Evolutionary conservation across 2,329 filamentous ascomycete genomes (phyloP), one percentile per base, ranked within the genome.

Genomic region (Endocalyx cinctus): DNA sequence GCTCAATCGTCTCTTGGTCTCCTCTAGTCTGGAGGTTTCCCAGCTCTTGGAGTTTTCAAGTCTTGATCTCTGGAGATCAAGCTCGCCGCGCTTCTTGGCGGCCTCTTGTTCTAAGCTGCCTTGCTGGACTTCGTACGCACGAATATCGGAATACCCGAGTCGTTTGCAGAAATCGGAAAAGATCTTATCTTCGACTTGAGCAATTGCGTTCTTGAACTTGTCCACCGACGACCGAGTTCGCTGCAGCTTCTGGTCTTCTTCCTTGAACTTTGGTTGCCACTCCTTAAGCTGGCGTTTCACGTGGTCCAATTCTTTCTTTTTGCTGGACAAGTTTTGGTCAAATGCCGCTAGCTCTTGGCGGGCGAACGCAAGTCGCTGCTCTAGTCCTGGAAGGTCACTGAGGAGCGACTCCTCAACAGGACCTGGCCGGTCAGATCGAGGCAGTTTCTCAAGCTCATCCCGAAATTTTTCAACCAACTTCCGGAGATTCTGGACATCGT

Each of bases 121-220:
- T 62, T 97, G 92, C 47, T 94, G 89, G 17, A 84, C 84, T 57
- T 97, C 88, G 52, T 97, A 98, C 37, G 87, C 85, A 38, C 90
- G 85, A 44, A 98, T 94, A 51, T 94, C 83, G 37, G 77, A 72
- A 57, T 95, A 97, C 1, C 89, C 87, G 14, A 96, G 77, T 35
- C 85, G 79, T 48, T 79, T 76, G 64, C 92, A 98, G 64, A 98
- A 98, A 25, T 72, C 71, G 15, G 72, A 72, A 59, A 96, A 98
- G 18, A 98, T 74, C 48, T 88, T 76, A 55, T 98, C 92, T 55
- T 96, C 88, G 13, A 95, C 85, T 34, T 78, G 73, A 27, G 83
- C 77, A 40, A 97, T 85, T 2, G 84, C 78, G 30, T 64, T 59
- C 39, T 67, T 64, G 48, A 76, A 74, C 50, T 74, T 68, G 18